A percentile compares a stretch with the other conserved stretches of the same genome.
Conservation (phyloP, 2,329 filamentous ascomycete species). For the Metarhizium robertsii region DNA sequence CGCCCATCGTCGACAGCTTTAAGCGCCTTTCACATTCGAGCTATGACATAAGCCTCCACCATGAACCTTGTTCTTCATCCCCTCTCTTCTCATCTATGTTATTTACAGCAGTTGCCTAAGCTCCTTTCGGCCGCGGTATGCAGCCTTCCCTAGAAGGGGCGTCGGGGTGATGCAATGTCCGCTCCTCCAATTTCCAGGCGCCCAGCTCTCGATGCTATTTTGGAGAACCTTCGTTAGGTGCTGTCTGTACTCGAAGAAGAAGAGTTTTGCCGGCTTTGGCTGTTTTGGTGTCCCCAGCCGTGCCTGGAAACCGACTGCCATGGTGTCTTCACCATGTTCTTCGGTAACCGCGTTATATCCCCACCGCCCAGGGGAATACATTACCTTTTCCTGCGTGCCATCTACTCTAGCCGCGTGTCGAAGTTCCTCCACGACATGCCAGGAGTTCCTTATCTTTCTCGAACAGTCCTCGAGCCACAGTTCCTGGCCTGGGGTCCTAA, state of each 20-base stretch:
- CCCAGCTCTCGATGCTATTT: neutral
- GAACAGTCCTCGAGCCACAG: neutral
- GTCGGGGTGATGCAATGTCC: neutral
- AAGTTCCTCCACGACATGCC: neutral
- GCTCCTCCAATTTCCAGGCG: slow-evolving; percentile 6
- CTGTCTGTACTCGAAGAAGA: neutral
- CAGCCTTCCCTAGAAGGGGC: neutral
- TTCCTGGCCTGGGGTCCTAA: neutral
- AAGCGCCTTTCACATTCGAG: neutral
- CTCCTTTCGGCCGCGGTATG: neutral
- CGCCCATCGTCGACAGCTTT: neutral
- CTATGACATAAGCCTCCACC: neutral
- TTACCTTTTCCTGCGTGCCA: neutral
- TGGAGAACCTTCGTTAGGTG: neutral
- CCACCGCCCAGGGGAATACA: neutral
- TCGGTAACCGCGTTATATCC: neutral
- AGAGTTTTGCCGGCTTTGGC: neutral
- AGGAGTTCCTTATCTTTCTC: neutral
- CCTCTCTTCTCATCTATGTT: neutral
- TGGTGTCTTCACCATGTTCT: neutral
- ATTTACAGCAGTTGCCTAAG: neutral
- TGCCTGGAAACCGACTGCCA: neutral
- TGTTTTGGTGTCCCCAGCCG: neutral
- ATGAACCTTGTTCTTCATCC: neutral
- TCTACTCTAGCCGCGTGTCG: neutral